A percentile compares a stretch with the other conserved stretches of the same genome.
These are phyloP conservation scores for Ophiostoma himal-ulmi DNA, from an alignment of 2,329 filamentous ascomycete species.

Conservation along the genomic window DNA sequence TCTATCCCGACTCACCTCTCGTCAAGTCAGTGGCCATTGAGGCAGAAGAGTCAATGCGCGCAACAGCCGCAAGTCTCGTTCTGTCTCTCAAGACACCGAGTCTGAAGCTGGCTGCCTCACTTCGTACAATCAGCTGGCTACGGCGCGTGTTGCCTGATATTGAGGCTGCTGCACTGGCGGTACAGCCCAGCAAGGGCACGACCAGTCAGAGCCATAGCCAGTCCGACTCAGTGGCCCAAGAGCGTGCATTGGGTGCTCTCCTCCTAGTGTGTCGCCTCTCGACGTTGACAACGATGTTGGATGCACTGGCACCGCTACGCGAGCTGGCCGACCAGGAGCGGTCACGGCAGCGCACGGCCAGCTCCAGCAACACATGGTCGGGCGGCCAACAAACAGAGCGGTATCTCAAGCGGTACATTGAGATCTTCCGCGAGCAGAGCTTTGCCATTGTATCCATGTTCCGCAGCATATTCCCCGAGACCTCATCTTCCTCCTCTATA, in stretches of 20 bases:
- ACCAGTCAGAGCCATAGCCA: neutral
- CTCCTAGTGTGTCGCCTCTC: slow-evolving; percentile 82
- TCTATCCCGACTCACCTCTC: slow-evolving; percentile 75
- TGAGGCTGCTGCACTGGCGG: slow-evolving; percentile 26
- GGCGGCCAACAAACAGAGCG: slow-evolving; percentile 88
- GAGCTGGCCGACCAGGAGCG: slow-evolving; percentile 86
- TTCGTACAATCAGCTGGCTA: slow-evolving; percentile 88
- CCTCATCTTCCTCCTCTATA: neutral
- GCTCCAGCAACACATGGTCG: slow-evolving; percentile 46
- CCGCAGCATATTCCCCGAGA: slow-evolving; percentile 72
- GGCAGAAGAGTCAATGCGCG: slow-evolving; percentile 80
- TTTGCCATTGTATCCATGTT: slow-evolving; percentile 95
- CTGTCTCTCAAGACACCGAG: slow-evolving; percentile 66
- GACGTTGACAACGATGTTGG: slow-evolving; percentile 71
- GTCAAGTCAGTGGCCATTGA: slow-evolving; percentile 67
- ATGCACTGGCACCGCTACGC: slow-evolving; percentile 75
- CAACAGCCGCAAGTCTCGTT: slow-evolving; percentile 81
- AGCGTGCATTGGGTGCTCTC: slow-evolving; percentile 71
- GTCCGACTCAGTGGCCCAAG: slow-evolving; percentile 29
- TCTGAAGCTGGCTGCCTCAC: slow-evolving; percentile 81
- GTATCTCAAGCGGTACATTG: slow-evolving; percentile 90
- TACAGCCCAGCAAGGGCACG: neutral
- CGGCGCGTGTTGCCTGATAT: slow-evolving; percentile 79
- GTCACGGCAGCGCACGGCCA: slow-evolving; percentile 38
- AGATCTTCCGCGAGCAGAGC: slow-evolving; percentile 95